phyloP scores from a whole-genome alignment of 768 basidiomycete genomes.

The Gymnopilus junonius region DNA sequence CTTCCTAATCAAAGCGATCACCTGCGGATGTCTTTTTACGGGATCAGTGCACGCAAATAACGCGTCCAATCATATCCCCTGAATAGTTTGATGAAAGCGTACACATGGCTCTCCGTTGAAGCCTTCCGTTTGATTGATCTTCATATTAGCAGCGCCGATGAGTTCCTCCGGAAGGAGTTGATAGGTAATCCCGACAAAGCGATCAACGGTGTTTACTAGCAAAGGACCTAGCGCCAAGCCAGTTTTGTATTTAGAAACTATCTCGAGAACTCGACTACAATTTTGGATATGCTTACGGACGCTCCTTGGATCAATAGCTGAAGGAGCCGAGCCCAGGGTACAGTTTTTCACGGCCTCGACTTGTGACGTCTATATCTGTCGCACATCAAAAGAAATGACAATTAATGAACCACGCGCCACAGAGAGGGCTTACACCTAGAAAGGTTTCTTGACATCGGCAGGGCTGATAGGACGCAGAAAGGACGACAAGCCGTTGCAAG shows the following conservation, averaged over 20 bases:
- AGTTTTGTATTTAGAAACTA: neutral
- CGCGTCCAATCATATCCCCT: neutral
- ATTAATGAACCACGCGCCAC: conserved; percentile 1
- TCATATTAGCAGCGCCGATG: neutral
- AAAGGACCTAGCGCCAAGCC: neutral
- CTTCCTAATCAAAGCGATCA: neutral
- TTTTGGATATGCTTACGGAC: neutral
- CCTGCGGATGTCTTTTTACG: neutral
- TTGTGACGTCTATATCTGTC: neutral
- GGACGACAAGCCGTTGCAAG: neutral
- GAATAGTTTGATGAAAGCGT: neutral
- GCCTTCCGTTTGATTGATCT: neutral
- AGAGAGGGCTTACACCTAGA: neutral
- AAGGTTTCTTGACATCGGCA: neutral
- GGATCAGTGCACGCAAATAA: neutral
- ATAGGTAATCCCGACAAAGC: neutral
- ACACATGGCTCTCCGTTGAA: neutral
- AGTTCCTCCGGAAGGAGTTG: neutral
- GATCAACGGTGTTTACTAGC: neutral
- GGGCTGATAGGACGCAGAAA: neutral
- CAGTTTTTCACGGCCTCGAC: neutral
- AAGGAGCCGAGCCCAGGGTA: neutral
- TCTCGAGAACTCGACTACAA: neutral
- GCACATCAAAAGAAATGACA: neutral
- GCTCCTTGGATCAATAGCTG: neutral